Conservation (phyloP, 2,329 filamentous ascomycete species). For the Neonectria hederae region DNA sequence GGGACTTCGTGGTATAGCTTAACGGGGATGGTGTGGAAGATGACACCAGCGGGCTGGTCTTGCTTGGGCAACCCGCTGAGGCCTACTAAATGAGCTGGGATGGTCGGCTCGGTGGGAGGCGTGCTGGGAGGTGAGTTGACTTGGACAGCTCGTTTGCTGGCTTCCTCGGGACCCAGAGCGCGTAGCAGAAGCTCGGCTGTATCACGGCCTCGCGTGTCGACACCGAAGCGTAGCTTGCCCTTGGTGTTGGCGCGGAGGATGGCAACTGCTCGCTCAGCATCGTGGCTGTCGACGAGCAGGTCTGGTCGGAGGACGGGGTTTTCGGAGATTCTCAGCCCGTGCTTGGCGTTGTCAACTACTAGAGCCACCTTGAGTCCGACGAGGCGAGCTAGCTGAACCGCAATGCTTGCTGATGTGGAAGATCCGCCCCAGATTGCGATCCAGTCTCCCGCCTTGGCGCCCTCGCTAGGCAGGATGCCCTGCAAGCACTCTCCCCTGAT, state of each 20-base stretch:
- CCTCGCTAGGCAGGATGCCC: slow-evolving; percentile 60
- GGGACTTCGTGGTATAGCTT: slow-evolving; percentile 78
- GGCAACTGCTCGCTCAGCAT: slow-evolving; percentile 70
- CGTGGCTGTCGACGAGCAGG: slow-evolving; percentile 74
- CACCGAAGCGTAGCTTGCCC: slow-evolving; percentile 69
- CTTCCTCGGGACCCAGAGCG: slow-evolving; percentile 48
- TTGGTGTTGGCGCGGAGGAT: slow-evolving; percentile 69
- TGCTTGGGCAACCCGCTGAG: slow-evolving; percentile 73
- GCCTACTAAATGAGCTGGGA: slow-evolving; percentile 69
- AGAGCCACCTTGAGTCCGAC: slow-evolving; percentile 72
- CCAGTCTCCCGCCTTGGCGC: slow-evolving; percentile 71
- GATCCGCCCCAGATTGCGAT: slow-evolving; percentile 80
- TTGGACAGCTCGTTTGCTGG: slow-evolving; percentile 48
- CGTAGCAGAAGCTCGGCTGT: slow-evolving; percentile 66
- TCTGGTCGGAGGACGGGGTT: slow-evolving; percentile 60
- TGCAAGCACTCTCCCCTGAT: slow-evolving; percentile 70
- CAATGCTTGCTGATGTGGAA: slow-evolving; percentile 73
- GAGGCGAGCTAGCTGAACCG: slow-evolving; percentile 73
- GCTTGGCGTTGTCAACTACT: slow-evolving; percentile 73
- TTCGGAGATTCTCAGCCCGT: slow-evolving; percentile 66
- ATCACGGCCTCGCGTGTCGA: slow-evolving; percentile 74
- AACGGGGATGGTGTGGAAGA: slow-evolving; percentile 75
- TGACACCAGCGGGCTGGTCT: slow-evolving; percentile 53
- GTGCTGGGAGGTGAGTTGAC: slow-evolving; percentile 51
- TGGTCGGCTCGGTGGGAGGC: slow-evolving; percentile 41